Evolutionary conservation across 1,139 yeast genomes (phyloP).

Genomic region (Scheffersomyces insectosa): DNA sequence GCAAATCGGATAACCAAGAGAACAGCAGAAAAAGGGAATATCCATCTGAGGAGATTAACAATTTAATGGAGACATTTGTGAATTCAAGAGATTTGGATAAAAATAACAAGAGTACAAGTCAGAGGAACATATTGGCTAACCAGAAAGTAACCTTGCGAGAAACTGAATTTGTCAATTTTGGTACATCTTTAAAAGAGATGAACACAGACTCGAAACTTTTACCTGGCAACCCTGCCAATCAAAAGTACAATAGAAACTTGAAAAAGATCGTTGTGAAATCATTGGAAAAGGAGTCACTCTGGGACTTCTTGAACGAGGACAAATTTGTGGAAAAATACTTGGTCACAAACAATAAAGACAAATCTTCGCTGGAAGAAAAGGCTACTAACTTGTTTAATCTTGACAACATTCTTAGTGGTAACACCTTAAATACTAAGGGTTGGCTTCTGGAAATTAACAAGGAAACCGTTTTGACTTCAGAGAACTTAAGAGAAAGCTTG

Average conservation of each 20-base stretch:
- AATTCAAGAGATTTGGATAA: constrained; percentile 23
- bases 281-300: constrained; percentile 19
- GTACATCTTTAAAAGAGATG: not conserved
- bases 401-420: constrained; percentile 27
- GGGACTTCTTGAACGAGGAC: constrained; percentile 21
- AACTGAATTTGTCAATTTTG: constrained; percentile 11
- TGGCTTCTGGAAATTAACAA: constrained; percentile 19
- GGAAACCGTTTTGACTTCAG: constrained; percentile 14
- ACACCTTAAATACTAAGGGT: constrained; percentile 11
- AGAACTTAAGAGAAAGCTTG: constrained; percentile 20
- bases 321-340: constrained; percentile 28
- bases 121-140: constrained; percentile 6
- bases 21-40: constrained; percentile 5
- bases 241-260: constrained; percentile 27
- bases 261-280: constrained; percentile 28
- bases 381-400: constrained; percentile 32
- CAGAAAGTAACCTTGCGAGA: constrained; percentile 8
- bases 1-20: constrained; percentile 3
- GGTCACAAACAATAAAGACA: constrained; percentile 12
- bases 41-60: constrained; percentile 11
- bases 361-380: constrained; percentile 1
- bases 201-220: constrained; percentile 17
- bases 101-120: constrained; percentile 1
- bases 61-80: constrained; percentile 32
- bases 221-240: constrained; percentile 33